phyloP scores from a whole-genome alignment of 169 alveolate species.

The Plasmodium gaboni region DNA sequence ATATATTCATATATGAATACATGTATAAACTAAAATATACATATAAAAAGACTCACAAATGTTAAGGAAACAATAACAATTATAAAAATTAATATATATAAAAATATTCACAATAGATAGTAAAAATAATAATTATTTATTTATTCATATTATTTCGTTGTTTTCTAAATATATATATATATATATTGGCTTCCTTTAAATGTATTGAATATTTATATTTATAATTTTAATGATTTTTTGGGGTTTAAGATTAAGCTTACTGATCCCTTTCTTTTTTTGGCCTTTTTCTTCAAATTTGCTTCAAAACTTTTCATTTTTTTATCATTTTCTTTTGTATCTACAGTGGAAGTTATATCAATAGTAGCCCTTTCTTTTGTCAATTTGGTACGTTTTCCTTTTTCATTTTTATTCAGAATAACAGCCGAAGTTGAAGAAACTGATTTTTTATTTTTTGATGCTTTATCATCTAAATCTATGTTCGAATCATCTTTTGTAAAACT shows the following conservation, averaged over 20 bases:
- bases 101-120: too few species aligned
- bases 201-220: neutral
- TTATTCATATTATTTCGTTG: too few species aligned
- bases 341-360: conserved; percentile 15
- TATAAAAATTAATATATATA: too few species aligned
- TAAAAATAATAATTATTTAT: too few species aligned
- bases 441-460: conserved; percentile 46
- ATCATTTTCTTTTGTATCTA: conserved; percentile 62
- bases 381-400: conserved; percentile 28
- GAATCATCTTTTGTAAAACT: conserved; percentile 11
- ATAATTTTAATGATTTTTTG: conserved; percentile 46
- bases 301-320: conserved; percentile 40
- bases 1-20: too few species aligned
- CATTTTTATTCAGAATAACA: conserved; percentile 24
- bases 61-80: too few species aligned
- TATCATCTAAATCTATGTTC: conserved; percentile 15
- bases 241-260: conserved; percentile 46
- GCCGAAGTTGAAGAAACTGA: conserved; percentile 11
- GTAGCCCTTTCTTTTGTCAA: conserved; percentile 9
- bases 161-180: neutral
- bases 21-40: too few species aligned
- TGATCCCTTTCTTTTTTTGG: conserved; percentile 51
- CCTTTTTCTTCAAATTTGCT: conserved; percentile 28
- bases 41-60: too few species aligned
- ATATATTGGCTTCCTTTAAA: neutral